Conservation (phyloP, 2,329 filamentous ascomycete genomes). For the Emergomyces orientalis region DNA sequence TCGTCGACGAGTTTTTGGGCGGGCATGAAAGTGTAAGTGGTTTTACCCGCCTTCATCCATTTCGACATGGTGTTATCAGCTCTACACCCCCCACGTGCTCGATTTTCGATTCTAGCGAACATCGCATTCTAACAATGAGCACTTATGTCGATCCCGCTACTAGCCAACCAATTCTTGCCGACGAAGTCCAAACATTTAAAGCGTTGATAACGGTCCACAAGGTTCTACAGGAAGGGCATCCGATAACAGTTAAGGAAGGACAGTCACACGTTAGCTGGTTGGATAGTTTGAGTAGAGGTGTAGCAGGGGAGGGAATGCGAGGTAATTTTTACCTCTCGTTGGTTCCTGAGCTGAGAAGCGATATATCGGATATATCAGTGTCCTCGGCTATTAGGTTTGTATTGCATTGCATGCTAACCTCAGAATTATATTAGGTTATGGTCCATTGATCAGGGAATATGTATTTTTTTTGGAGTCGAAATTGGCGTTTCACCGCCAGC, state of each 20-base stretch:
- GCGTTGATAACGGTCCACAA: constrained; percentile 96
- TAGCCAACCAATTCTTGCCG: constrained; percentile 93
- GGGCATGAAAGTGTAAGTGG: constrained; percentile 88
- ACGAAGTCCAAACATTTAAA: constrained; percentile 98
- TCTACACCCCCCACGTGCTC: not conserved
- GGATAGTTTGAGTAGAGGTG: constrained; percentile 75
- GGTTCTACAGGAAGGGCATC: constrained; percentile 93
- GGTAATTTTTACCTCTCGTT: constrained; percentile 39
- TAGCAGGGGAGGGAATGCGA: constrained; percentile 71
- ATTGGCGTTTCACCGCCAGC: constrained; percentile 89
- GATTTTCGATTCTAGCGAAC: not conserved
- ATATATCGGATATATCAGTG: not conserved
- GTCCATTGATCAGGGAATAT: constrained; percentile 88
- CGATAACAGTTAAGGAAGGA: constrained; percentile 75
- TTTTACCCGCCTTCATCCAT: not conserved
- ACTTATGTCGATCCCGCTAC: constrained; percentile 4
- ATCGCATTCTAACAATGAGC: not conserved
- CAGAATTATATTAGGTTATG: constrained; percentile 52
- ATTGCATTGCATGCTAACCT: constrained; percentile 1
- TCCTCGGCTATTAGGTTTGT: not conserved
- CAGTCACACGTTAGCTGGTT: constrained; percentile 85
- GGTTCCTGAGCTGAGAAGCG: constrained; percentile 11
- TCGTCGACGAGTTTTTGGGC: constrained; percentile 92
- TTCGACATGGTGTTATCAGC: not conserved
- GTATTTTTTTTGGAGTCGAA: constrained; percentile 92